phyloP scores from a whole-genome alignment of 2,329 filamentous ascomycete species.

The Tolypocladium tundrense region DNA sequence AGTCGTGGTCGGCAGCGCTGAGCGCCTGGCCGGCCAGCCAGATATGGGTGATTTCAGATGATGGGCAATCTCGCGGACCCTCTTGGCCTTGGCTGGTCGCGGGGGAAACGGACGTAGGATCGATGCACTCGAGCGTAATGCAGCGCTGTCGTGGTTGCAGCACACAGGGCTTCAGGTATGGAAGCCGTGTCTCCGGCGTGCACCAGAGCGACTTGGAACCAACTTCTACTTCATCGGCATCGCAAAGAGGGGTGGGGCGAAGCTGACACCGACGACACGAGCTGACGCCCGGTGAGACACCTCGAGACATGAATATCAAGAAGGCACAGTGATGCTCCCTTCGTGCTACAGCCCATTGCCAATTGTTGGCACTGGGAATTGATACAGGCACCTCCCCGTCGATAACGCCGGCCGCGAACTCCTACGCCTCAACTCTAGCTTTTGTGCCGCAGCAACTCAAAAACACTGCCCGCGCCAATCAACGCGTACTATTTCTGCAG shows the following conservation, averaged over 20 bases:
- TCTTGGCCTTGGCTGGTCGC: background rate
- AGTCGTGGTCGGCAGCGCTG: slow-evolving; percentile 1
- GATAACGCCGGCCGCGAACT: background rate
- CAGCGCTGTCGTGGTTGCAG: no score
- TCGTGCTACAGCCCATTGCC: background rate
- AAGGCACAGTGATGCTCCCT: background rate
- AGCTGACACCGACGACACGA: background rate
- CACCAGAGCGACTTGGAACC: no score
- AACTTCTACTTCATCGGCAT: no score
- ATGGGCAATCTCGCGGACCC: background rate
- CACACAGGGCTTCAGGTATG: no score
- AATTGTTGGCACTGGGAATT: background rate
- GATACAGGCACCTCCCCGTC: background rate
- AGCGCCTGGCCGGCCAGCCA: slow-evolving; percentile 1
- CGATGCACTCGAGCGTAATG: no score
- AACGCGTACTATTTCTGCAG: background rate
- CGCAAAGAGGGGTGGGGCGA: no score
- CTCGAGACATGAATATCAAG: background rate
- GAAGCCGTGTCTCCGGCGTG: no score
- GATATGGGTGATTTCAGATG: slow-evolving; percentile 4
- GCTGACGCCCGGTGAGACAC: background rate
- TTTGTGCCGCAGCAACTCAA: background rate
- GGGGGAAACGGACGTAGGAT: background rate
- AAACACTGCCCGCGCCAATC: background rate
- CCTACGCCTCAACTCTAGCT: background rate